Percentiles rank a stretch among this genome's conserved stretches.
Conservation (phyloP, 257 asterid species). For the Ehretia macrophylla region DNA sequence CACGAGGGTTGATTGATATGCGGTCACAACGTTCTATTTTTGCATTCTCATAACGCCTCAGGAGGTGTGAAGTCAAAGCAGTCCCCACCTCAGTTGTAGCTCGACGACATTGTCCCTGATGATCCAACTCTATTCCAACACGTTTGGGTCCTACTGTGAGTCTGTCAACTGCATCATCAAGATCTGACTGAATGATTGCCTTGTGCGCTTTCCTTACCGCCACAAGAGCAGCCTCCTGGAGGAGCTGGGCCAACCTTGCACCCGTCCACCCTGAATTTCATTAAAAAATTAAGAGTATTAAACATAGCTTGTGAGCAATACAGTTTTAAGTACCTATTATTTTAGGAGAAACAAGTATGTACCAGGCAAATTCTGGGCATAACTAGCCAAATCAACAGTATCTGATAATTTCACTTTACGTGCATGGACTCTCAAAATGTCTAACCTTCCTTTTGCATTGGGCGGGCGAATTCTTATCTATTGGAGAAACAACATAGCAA, state of each 20-base stretch:
- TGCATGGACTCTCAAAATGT: conserved; percentile 85
- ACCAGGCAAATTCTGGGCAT: conserved; percentile 94
- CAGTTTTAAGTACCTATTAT: too few species aligned
- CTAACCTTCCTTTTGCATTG: conserved; percentile 93
- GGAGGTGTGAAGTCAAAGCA: conserved; percentile 83
- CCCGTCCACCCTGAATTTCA: conserved; percentile 83
- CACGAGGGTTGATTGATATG: conserved; percentile 90
- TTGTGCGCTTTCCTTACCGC: conserved; percentile 88
- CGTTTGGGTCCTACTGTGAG: conserved; percentile 96
- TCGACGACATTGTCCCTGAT: conserved; percentile 92
- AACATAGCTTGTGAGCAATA: too few species aligned
- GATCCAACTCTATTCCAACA: conserved; percentile 69
- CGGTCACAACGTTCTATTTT: conserved; percentile 84
- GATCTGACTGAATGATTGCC: conserved; percentile 69
- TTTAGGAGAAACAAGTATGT: background rate
- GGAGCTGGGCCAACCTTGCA: conserved; percentile 94
- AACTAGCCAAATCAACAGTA: conserved; percentile 71
- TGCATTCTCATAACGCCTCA: conserved; percentile 77
- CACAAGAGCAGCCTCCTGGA: conserved; percentile 98
- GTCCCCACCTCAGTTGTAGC: conserved; percentile 85
- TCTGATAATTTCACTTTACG: conserved; percentile 77
- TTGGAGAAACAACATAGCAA: conserved; percentile 10
- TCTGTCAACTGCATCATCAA: conserved; percentile 96
- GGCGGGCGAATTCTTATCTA: conserved; percentile 92
- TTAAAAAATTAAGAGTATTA: conserved; percentile 1